Base-by-base conservation (phyloP, 1,139 yeast species). In the Geotrichum histeridarum region DNA sequence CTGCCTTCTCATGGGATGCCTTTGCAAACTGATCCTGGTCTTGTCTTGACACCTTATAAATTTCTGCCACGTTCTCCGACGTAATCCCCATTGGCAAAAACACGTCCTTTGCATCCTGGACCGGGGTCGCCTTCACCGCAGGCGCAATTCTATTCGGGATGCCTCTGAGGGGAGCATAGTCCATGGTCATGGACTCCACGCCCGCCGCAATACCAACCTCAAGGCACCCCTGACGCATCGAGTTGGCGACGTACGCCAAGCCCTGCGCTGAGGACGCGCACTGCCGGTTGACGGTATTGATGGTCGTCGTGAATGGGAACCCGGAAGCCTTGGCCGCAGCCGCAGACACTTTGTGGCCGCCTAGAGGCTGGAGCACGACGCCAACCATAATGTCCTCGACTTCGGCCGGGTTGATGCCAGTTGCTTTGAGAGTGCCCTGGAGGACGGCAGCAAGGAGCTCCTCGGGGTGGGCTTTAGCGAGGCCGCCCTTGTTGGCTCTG, bases 241-340 rank as follows among this genome's bases (percentile, higher is more conserved):
- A 63, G 46, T 67, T 65, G 8, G 77, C 75, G 41, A 67, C 56
- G 54, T 72, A 70, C 6, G 74, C 62, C 17, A 72, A 61, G 14
- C 77, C 77, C 61, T 73, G 75, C 5, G 75, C 74, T 4, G 75
- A 72, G 4, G 77, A 73, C 7, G 76, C 72, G 60, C 78, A 74
- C 59, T 74, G 78, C 51, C 77, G 65, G 60, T 74, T 74, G 41
- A 73, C 61, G 14, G 77, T 70, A 53, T 69, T 71, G 36, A 74
- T 66, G 2, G 78, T 73, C 8, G 77, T 73, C 18, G 65, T 59
- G 38, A 64, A 59, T 2, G 77, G 77, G 61, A 74, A 72, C 0
- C 76, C 77, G 11, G 64, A 68, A 14, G 68, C 58, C 54, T 68
- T 70, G 49, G 67, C 64, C 8, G 73, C 74, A 46, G 67, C 57